Conservation (phyloP, 805 yeast species). For the Cyberlindnera samutprakarnensis region DNA sequence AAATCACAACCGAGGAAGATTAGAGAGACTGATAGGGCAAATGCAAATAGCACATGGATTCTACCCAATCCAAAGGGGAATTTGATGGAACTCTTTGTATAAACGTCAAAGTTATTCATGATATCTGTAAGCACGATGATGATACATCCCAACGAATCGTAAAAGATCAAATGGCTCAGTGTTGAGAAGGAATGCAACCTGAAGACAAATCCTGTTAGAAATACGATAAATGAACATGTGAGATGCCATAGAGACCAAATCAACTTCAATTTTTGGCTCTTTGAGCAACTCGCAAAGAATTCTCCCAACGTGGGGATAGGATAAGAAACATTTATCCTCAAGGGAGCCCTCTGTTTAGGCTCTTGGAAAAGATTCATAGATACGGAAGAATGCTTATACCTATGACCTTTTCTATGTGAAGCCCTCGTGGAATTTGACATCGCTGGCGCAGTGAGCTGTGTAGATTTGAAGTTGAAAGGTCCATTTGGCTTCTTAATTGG, state of each 20-base stretch:
- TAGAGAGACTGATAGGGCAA: slow-evolving; percentile 77
- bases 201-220: slow-evolving; percentile 50
- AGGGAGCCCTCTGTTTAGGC: slow-evolving; percentile 68
- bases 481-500: slow-evolving; percentile 19
- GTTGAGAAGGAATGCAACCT: slow-evolving; percentile 60
- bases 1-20: slow-evolving; percentile 89
- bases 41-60: slow-evolving; percentile 79
- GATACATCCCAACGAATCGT: slow-evolving; percentile 75
- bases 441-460: slow-evolving; percentile 28
- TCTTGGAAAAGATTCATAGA: slow-evolving; percentile 95
- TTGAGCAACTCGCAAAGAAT: slow-evolving; percentile 49
- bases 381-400: slow-evolving; percentile 93
- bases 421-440: slow-evolving; percentile 36
- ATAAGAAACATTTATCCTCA: slow-evolving; percentile 63
- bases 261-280: slow-evolving; percentile 51
- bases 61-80: slow-evolving; percentile 95
- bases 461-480: slow-evolving; percentile 65
- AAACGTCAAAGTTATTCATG: slow-evolving; percentile 86
- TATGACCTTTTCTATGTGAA: slow-evolving; percentile 85
- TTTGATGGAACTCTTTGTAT: slow-evolving; percentile 75
- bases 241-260: slow-evolving; percentile 55
- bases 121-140: slow-evolving; percentile 66
- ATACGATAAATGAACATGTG: slow-evolving; percentile 44
- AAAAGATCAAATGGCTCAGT: slow-evolving; percentile 78
- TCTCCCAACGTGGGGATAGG: slow-evolving; percentile 47